Evolutionary conservation across 129 eudicot genomes (phyloP), one percentile per base, ranked within the genome.

Genomic region (Cynara cardunculus): DNA sequence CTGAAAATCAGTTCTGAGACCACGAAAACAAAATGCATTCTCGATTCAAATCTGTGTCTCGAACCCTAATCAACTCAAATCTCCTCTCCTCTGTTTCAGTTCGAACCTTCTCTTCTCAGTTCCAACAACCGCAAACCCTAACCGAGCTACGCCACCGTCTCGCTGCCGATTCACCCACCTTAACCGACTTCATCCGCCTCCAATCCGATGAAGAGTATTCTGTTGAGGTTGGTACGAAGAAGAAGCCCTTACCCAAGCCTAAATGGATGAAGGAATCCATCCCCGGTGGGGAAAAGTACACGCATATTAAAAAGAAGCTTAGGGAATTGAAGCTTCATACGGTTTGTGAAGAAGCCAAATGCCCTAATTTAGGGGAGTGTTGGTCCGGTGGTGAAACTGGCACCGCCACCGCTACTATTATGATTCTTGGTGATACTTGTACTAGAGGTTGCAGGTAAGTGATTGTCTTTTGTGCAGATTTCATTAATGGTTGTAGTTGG

Each of bases 361-460:
- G 96, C 77, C 99, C 99, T 1, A 94, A 92, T 89, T 92, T 94
- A 81, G 99, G 99, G 3, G 99, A 92, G 82, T 94, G 99, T 75
- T 94, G 99, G 99, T 92, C 97, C 7, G 99, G 99, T 64, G 99
- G 99, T 8, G 93, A 94, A 66, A 94, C 99, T 8, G 99, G 97
- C 46, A 92, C 99, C 11, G 99, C 99, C 6, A 94, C 99, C 7
- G 97, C 99, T n/a, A 94, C 99, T 14, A 94, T 92, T 76, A 94
- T 94, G 99, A 94, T 94, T 44, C 92, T 94, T 14, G 99, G 99
- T 1, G 99, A 94, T 86, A 94, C 99, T 78, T 94, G 99, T 74
- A 94, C 99, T 0, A 82, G 99, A 46, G 99, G 99, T 31, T 94
- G 99, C 92, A 92, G 99, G 99, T 89, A 65, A 46, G 19, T 59